Evolutionary conservation across 2,329 filamentous ascomycete genomes (phyloP), one percentile per base, ranked within the genome.

Genomic region (Colletotrichum lentis): DNA sequence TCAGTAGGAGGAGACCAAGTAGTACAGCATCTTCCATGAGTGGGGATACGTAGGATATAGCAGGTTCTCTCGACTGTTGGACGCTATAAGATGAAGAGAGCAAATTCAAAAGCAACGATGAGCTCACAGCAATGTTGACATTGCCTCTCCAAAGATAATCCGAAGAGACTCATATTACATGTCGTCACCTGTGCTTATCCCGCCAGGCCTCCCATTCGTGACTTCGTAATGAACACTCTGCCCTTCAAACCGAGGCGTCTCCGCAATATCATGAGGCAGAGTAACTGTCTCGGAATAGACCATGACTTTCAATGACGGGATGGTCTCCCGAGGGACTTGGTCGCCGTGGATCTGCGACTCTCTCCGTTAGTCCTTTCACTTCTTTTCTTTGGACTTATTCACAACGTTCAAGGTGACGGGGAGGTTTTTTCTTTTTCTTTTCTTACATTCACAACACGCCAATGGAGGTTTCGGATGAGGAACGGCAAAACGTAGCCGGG

Each of bases 21-120:
- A 52, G 64, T 35, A 61, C 41, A 2, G 62, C 39, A 0, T 68
- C 65, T 41, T 68, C 65, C 2, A 31, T 43, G 31, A 65, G 52
- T 18, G 62, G 55, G 20, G 59, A 65, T 3, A 39, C 49, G 16
- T 59, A 43, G 27, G 10, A 10, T 27, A 16, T 6, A 27, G n/a
- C 2, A 27, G 5, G 27, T 6, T 27, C 27, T 27, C 27, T 27
- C 1, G 27, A 27, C 27, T 27, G 27, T 27, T 27, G 27, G 27
- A 1, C 5, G 27, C 27, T 27, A 5, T 6, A 27, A 27, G 27
- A 27, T 27, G 27, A 27, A 3, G 27, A 27, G 27, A 27, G 27
- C 14, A 31, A 27, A 3, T 18, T 5, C 5, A 3, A 27, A 43
- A 18, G 3, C 11, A n/a, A 14, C 12, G 18, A 43, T 27, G 27